Conservation (phyloP, 2,329 filamentous ascomycete species). For the Paecilomyces niveus region DNA sequence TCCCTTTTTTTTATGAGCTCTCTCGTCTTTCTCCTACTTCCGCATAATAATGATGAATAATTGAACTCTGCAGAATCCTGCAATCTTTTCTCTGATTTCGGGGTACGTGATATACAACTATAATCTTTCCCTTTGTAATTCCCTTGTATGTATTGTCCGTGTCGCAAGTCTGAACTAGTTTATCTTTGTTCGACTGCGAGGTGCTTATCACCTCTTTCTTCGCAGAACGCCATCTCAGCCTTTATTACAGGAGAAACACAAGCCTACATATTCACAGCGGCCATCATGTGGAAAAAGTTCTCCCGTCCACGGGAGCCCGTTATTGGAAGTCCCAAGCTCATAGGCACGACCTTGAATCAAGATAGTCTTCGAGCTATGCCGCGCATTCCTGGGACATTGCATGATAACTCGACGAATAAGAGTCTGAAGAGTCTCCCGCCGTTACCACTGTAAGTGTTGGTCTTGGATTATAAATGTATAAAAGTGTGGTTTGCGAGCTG, state of each 20-base stretch:
- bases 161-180: not conserved
- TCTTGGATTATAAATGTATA: not conserved
- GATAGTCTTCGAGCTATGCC: conserved; percentile 34
- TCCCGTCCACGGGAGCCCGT: conserved; percentile 39
- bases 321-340: conserved; percentile 39
- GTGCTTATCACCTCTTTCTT: not conserved
- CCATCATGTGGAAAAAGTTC: conserved; percentile 51
- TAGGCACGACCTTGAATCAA: conserved; percentile 41
- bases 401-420: conserved; percentile 16
- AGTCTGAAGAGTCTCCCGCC: conserved; percentile 27
- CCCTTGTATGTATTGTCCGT: not conserved
- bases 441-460: conserved; percentile 30
- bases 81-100: not conserved
- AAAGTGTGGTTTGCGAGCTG: not conserved
- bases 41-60: not conserved
- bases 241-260: not conserved
- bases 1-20: not conserved
- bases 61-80: not conserved
- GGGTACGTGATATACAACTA: not conserved
- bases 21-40: not conserved
- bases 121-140: not conserved
- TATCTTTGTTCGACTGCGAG: not conserved
- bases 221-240: not conserved
- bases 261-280: not conserved
- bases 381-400: conserved; percentile 25